Conservation (phyloP, 768 basidiomycete species). For the Pholiota microspora region DNA sequence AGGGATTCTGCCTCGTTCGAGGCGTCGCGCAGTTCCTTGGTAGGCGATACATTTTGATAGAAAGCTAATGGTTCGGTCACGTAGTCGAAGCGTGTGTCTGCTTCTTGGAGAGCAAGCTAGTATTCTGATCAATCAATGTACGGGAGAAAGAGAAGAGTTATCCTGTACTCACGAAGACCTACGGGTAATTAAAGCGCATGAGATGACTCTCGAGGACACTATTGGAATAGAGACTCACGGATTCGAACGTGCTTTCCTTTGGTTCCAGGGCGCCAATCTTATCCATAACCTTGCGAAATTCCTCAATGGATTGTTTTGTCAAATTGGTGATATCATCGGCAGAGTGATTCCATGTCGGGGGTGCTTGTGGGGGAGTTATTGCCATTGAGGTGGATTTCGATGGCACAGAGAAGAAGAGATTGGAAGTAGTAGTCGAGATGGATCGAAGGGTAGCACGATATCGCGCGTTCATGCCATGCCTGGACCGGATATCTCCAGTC, state of each 20-base stretch:
- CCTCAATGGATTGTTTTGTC: constrained; percentile 57
- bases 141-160: constrained; percentile 6
- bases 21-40: constrained; percentile 78
- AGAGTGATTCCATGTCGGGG: constrained; percentile 67
- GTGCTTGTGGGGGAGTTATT: constrained; percentile 61
- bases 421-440: constrained; percentile 28
- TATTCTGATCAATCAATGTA: constrained; percentile 13
- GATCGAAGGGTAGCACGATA: constrained; percentile 23
- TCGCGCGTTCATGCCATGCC: constrained; percentile 23
- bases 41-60: constrained; percentile 78
- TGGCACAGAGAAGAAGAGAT: constrained; percentile 28
- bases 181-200: neutral
- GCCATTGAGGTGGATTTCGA: constrained; percentile 38
- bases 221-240: constrained; percentile 40
- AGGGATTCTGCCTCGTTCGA: constrained; percentile 73
- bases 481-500: constrained; percentile 39
- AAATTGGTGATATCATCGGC: constrained; percentile 55
- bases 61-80: constrained; percentile 65
- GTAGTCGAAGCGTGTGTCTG: constrained; percentile 53
- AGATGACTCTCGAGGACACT: constrained; percentile 8
- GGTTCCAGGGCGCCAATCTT: constrained; percentile 55
- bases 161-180: constrained; percentile 69
- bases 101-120: constrained; percentile 58
- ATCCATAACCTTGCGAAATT: constrained; percentile 54
- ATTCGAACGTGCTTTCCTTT: constrained; percentile 61